Base-by-base conservation (phyloP, 805 yeast genomes). In the Geotrichum ghanense region DNA sequence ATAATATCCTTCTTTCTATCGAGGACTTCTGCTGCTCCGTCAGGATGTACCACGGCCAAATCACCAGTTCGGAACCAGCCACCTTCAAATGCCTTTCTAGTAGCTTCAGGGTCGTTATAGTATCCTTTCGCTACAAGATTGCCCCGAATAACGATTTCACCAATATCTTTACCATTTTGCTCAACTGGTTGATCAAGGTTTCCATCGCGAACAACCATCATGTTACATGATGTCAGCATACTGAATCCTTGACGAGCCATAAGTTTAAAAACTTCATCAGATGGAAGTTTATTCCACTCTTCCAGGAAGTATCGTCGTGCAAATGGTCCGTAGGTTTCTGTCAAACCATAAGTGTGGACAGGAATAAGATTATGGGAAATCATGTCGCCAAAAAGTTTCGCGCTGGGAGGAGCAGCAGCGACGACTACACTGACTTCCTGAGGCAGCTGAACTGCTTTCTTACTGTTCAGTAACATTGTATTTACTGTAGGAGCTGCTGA, bases 401-500 rank as follows among this genome's bases (percentile, higher is more conserved):
- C 61, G 3, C 59, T 51, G 3, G 67, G 67, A n/a, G 67, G 67
- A 7, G 67, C 56, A 4, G 67, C 67, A 12, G 67, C 67, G 6
- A 63, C 67, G 16, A 60, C 58, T 35, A 63, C 67, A 22, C 55
- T 46, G 5, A 62, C 64, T 14, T 48, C 50, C 22, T 54, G 51
- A 9, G 55, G 48, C 6, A 62, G 51, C n/a, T 48, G 50, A 23
- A 41, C 41, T 16, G 67, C 67, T 40, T 52, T 48, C 17, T 59
- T 53, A 44, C 57, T 52, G 49, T 56, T 60, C 42, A 62, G 53
- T 7, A 63, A 47, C 58, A 62, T 58, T 26, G 57, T 53, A 46
- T 62, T 63, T 48, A 63, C 67, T 3, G 67, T 63, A n/a, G 67
- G 67, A 1, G 67, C 67, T 12, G 67, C 67, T 45, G 56, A 54